Evolutionary conservation across 2,329 filamentous ascomycete genomes (phyloP), one percentile per base, ranked within the genome.

Genomic region (Alternaria brassicicola): DNA sequence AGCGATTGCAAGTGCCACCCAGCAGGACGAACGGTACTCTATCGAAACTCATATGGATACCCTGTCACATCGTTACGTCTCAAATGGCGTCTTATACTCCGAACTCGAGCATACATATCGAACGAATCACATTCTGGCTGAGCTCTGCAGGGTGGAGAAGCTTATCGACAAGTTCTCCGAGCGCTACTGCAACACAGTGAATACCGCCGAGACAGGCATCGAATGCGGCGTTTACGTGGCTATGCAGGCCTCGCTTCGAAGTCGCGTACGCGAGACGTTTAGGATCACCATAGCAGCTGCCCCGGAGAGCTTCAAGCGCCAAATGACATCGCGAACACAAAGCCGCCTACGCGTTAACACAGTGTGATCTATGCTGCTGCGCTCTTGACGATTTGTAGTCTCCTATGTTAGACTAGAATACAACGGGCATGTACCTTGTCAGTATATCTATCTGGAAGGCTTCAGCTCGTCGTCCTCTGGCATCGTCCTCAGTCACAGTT

Each of bases 111-210:
- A 72, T 30, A 69, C 69, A 2, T 67, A 73, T 52, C 66, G 72
- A 5, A 75, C 72, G 0, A 73, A 75, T 42, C 66, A 73, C 5
- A 66, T 77, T 6, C 67, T 77, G 8, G 64, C 63, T 21, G 74
- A 76, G 62, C 66, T 77, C 10, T 66, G 70, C 53, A 75, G 70
- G 42, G 69, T 77, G 1, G 75, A 76, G 61, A 76, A 77, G 66
- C 69, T 77, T 52, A 75, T 77, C 42, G 72, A 77, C 58, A 72
- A 69, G 63, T 76, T 77, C 60, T 70, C 71, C 2, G 72, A 75
- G 52, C 69, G 73, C 31, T 77, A 75, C 63, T 72, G 69, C 64
- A 75, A 68, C 52, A 31, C 42, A 15, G 57, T 57, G n/a, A 69
- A 66, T 48, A 38, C 57, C 7, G 62, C 62, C 19, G 68, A 70